Evolutionary conservation across 768 basidiomycete species (phyloP), one percentile per base, ranked within the genome.

Genomic region (Hydnomerulius pinastri): DNA sequence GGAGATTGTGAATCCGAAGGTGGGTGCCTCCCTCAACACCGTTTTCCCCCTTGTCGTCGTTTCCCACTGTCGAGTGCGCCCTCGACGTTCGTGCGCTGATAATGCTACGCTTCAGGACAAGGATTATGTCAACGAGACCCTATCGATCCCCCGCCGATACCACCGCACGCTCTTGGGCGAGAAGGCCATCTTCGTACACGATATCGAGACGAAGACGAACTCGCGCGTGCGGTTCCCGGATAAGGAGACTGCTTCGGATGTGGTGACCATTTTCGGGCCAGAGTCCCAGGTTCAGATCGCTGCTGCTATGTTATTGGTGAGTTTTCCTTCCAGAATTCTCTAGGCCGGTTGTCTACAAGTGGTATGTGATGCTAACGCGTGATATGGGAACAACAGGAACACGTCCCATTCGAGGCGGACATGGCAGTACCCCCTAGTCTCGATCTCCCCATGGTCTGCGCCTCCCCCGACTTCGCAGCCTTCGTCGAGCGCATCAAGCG

Each of bases 271-370:
- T 59, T 98, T 92, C 66, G 96, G 96, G 2, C 96, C 96, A 11
- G 95, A 98, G 69, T 91, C 86, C 54, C 96, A 98, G 66, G 92
- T 97, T 11, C 92, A 95, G 66, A 97, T 98, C 59, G 93, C 96
- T 20, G 92, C 90, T 23, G 88, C 95, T 6, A 97, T 97, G 94
- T 75, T 98, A 48, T 73, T 98, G 71, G 92, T 93, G 64, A 32
- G 86, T 71, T 25, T 11, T 37, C 12, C 35, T 28, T 42, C 13
- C 40, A n/a, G n/a, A n/a, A n/a, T n/a, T n/a, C n/a, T n/a, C n/a
- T n/a, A n/a, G n/a, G n/a, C n/a, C n/a, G n/a, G n/a, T n/a, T n/a
- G n/a, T n/a, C n/a, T n/a, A n/a, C n/a, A n/a, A n/a, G n/a, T n/a
- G n/a, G n/a, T 43, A 13, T 24, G 13, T 7, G 25, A 33, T 23